phyloP scores from a whole-genome alignment of 1,139 yeast species.

The Protomyces pachydermus region DNA sequence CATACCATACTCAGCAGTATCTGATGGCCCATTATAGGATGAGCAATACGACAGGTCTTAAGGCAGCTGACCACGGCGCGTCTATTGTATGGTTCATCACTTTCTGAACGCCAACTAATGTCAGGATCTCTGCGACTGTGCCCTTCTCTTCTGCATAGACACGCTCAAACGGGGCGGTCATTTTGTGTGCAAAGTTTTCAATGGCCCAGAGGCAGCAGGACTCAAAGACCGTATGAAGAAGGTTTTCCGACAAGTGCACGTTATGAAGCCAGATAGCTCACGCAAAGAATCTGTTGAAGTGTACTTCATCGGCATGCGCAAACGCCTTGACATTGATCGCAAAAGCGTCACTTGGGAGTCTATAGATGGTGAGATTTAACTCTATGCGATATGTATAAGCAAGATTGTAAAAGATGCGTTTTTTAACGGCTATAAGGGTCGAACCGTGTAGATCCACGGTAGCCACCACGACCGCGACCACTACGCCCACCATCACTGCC shows the following conservation, averaged over 20 bases:
- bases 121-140: constrained; percentile 85
- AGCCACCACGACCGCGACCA: constrained; percentile 32
- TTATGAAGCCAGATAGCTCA: constrained; percentile 59
- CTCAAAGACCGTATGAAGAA: constrained; percentile 54
- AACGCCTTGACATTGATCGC: constrained; percentile 3
- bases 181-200: constrained; percentile 66
- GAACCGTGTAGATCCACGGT: constrained; percentile 37
- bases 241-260: constrained; percentile 55
- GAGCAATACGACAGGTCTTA: constrained; percentile 65
- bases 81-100: constrained; percentile 46
- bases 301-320: constrained; percentile 51
- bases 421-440: constrained; percentile 38
- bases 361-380: background rate
- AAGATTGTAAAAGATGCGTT: background rate
- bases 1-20: constrained; percentile 57
- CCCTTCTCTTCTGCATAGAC: constrained; percentile 67
- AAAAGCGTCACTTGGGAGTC: background rate
- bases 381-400: too few species aligned
- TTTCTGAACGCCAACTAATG: background rate
- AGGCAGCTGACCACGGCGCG: constrained; percentile 56
- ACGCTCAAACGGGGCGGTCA: constrained; percentile 63
- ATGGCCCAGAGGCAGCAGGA: constrained; percentile 62
- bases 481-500: constrained; percentile 31
- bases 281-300: constrained; percentile 61
- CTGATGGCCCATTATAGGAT: constrained; percentile 73